Conservation (phyloP, 2,329 filamentous ascomycete genomes). For the Tolypocladium pustulatum region DNA sequence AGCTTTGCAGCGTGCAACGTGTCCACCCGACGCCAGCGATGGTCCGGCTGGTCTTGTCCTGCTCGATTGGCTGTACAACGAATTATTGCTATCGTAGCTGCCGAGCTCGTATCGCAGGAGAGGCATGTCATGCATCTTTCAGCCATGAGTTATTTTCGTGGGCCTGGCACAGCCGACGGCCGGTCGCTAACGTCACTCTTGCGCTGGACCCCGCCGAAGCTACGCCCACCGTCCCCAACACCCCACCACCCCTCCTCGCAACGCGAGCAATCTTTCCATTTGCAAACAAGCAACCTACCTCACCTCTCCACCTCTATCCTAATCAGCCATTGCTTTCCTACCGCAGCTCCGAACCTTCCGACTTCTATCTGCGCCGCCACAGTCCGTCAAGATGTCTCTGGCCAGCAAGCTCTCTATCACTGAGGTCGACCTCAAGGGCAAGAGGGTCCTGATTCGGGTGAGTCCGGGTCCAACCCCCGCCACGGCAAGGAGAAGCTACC, state of each 20-base stretch:
- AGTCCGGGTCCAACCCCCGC: slow-evolving; percentile 24
- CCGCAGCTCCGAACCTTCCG: neutral
- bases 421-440: slow-evolving; percentile 94
- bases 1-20: neutral
- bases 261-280: neutral
- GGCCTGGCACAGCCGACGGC: neutral
- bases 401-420: slow-evolving; percentile 96
- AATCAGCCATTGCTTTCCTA: neutral
- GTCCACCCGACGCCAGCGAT: neutral
- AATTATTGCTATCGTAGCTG: no score
- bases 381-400: slow-evolving; percentile 69
- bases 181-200: neutral
- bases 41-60: neutral
- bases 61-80: no score
- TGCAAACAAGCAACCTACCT: neutral
- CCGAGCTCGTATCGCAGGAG: neutral
- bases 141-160: neutral
- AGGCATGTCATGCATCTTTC: neutral
- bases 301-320: neutral
- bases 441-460: slow-evolving; percentile 95
- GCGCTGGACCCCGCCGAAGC: neutral
- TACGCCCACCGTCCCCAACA: neutral
- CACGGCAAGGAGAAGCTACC: neutral
- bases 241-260: neutral
- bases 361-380: slow-evolving; percentile 1